Evolutionary conservation across 306 rosid genomes (phyloP), one percentile per base, ranked within the genome.

Genomic region (Rosa persica): DNA sequence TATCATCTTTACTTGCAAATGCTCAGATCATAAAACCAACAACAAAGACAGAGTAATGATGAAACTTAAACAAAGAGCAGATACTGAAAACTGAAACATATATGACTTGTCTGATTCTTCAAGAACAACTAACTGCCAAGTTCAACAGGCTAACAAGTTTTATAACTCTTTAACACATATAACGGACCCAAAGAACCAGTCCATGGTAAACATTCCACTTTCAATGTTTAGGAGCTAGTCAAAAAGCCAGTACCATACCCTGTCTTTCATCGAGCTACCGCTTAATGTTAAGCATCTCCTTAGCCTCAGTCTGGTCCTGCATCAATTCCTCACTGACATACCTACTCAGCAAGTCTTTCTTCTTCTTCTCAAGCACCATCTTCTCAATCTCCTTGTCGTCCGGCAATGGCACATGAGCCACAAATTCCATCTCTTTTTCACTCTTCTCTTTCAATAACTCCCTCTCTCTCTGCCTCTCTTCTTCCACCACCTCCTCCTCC

Each of bases 331-430:
- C 91, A 78, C 97, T 92, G 4, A 81, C 81, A 78, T 95, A 95
- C 91, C 72, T 91, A 61, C 79, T 87, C 84, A 92, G 80, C 47
- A 95, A 71, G 42, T 95, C 98, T 88, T 58, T 81, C 89, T 92
- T 92, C 87, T 95, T 95, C 93, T 92, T 95, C 93, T 95, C 89
- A 81, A 95, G 46, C 74, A 95, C 93, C 98, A 93, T 95, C 86
- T 49, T 92, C 89, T 95, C 98, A 22, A 95, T 92, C 83, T 95
- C 98, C 88, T 85, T 91, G 34, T 83, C 87, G 78, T 95, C 98
- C 0, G 98, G 98, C 81, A 92, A 69, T 0, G 98, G 98, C 78
- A 95, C 98, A 6, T 95, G 98, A 38, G 81, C 98, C 66, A 95
- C 88, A 44, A 95, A 95, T 84, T 92, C 92, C 76, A 81, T 88